These are phyloP conservation scores for Fusarium dlaminii DNA, from an alignment of 2,329 filamentous ascomycete genomes.

Conservation along the genomic window DNA sequence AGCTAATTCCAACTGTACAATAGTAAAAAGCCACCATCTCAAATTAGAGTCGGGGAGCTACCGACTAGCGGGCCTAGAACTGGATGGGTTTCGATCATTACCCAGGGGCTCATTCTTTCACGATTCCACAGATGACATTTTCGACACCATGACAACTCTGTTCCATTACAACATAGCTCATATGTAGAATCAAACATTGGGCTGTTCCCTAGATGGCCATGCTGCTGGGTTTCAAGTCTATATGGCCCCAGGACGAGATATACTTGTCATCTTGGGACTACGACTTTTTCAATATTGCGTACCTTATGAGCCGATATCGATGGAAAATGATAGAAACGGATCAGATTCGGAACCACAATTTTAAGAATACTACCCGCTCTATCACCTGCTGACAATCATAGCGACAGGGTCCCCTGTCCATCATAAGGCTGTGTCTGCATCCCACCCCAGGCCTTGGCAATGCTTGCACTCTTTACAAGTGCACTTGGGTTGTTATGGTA, in stretches of 20 bases:
- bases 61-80: constrained; percentile 1
- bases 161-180: neutral
- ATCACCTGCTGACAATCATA: constrained; percentile 32
- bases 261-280: neutral
- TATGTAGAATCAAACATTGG: neutral
- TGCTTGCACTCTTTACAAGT: constrained; percentile 28
- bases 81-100: constrained; percentile 4
- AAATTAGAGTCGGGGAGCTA: constrained; percentile 15
- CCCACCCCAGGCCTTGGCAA: constrained; percentile 28
- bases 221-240: neutral
- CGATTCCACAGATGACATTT: neutral
- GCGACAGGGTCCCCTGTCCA: constrained; percentile 24
- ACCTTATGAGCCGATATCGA: neutral
- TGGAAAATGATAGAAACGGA: constrained; percentile 6
- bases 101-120: neutral
- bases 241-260: neutral
- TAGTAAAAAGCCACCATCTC: constrained; percentile 14
- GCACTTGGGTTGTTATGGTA: neutral
- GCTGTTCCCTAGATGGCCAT: neutral
- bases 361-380: neutral
- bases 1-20: constrained; percentile 3
- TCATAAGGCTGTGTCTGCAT: constrained; percentile 40
- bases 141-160: neutral
- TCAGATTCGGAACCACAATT: constrained; percentile 1
- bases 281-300: neutral